phyloP scores from a whole-genome alignment of 148 eudicot species.

The Cornus suecica region DNA sequence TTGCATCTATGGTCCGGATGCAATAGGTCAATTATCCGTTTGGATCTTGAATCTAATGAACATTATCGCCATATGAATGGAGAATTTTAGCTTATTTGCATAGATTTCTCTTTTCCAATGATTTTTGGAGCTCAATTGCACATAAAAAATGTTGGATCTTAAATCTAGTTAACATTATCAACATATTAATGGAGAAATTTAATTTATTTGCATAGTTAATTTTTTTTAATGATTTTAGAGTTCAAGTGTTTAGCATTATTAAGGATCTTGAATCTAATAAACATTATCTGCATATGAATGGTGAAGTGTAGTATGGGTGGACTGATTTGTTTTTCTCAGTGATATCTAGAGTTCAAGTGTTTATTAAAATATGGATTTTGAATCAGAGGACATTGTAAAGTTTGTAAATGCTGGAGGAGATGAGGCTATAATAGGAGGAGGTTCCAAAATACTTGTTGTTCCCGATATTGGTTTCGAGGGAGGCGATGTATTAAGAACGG shows the following conservation, averaged over 20 bases:
- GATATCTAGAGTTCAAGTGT: background rate
- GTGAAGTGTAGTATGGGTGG: too few species aligned
- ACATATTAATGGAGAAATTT: too few species aligned
- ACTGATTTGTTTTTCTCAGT: background rate
- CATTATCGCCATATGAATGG: background rate
- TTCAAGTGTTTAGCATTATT: too few species aligned
- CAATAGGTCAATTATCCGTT: too few species aligned
- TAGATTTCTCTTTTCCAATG: background rate
- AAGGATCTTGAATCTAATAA: background rate
- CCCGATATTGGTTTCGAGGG: conserved; percentile 52
- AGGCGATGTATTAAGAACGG: conserved; percentile 50
- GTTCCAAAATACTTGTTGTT: conserved; percentile 30
- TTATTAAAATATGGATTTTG: conserved; percentile 12
- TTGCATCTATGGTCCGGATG: too few species aligned
- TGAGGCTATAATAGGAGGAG: conserved; percentile 25
- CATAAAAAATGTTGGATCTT: background rate
- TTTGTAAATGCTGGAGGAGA: conserved; percentile 60
- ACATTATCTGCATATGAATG: background rate
- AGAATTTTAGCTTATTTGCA: background rate
- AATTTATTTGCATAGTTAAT: too few species aligned
- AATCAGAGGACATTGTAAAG: conserved; percentile 49
- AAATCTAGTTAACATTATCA: background rate
- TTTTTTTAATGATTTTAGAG: too few species aligned
- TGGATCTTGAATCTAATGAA: too few species aligned
- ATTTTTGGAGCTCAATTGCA: background rate